These are phyloP conservation scores for Globisporangium acanthophoron DNA, from an alignment of 352 stramenopile species.

Conservation along the genomic window DNA sequence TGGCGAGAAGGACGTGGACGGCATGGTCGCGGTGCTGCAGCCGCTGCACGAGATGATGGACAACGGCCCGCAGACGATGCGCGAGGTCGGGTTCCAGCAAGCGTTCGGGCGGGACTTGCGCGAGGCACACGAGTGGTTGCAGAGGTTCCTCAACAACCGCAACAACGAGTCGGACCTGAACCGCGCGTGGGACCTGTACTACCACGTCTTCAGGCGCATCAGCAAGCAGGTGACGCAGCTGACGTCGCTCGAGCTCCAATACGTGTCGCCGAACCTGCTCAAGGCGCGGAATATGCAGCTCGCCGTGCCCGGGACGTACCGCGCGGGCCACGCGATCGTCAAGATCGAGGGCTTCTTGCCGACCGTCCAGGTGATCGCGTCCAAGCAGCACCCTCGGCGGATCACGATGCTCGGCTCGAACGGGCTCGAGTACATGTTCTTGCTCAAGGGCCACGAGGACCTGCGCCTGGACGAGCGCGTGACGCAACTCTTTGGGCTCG, in stretches of 20 bases:
- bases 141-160: conserved; percentile 51
- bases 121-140: conserved; percentile 76
- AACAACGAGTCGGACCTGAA: conserved; percentile 86
- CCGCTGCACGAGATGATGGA: conserved; percentile 93
- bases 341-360: conserved; percentile 89
- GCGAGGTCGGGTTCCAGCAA: conserved; percentile 79
- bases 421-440: conserved; percentile 97
- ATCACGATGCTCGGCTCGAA: conserved; percentile 96
- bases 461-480: conserved; percentile 98
- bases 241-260: conserved; percentile 94
- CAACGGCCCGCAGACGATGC: conserved; percentile 71
- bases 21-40: conserved; percentile 92
- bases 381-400: conserved; percentile 95
- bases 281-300: conserved; percentile 92
- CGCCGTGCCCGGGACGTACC: conserved; percentile 92
- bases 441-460: conserved; percentile 99
- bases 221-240: conserved; percentile 90
- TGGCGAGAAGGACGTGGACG: conserved; percentile 94
- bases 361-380: conserved; percentile 95
- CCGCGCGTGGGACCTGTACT: conserved; percentile 98
- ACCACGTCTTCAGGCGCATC: conserved; percentile 94
- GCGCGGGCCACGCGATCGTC: conserved; percentile 57
- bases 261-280: conserved; percentile 93
- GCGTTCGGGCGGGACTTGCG: conserved; percentile 90
- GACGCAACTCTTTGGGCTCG: conserved; percentile 99